phyloP scores from a whole-genome alignment of 768 basidiomycete species.

The Trametes elegans region DNA sequence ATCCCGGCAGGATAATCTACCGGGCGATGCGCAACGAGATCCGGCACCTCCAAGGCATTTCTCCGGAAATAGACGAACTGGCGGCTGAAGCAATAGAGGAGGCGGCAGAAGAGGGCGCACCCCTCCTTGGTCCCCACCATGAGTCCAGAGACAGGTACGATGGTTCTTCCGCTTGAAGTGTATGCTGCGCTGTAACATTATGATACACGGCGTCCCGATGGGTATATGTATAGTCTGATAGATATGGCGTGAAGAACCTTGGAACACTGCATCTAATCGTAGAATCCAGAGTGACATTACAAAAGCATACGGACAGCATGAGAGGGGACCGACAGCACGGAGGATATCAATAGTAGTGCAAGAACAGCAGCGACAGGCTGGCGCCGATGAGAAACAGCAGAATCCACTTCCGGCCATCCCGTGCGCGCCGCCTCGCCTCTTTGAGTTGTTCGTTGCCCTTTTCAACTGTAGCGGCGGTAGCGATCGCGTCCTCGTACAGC shows the following conservation, averaged over 20 bases:
- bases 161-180: slow-evolving; percentile 10
- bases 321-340: not conserved
- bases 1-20: slow-evolving; percentile 58
- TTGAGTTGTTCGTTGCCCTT: slow-evolving; percentile 89
- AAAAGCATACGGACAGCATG: not conserved
- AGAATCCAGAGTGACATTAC: not conserved
- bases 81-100: slow-evolving; percentile 62
- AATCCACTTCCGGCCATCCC: slow-evolving; percentile 87
- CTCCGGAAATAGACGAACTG: slow-evolving; percentile 49
- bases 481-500: slow-evolving; percentile 91
- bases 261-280: slow-evolving; percentile 4
- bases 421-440: slow-evolving; percentile 83
- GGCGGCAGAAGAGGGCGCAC: slow-evolving; percentile 58
- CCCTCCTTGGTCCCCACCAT: slow-evolving; percentile 40
- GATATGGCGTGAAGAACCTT: slow-evolving; percentile 6
- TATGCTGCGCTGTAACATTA: slow-evolving; percentile 11
- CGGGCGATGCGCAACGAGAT: slow-evolving; percentile 61
- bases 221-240: slow-evolving; percentile 14
- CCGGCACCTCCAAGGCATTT: slow-evolving; percentile 46
- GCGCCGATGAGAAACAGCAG: slow-evolving; percentile 91
- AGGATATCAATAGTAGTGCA: slow-evolving; percentile 75
- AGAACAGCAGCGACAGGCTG: slow-evolving; percentile 85
- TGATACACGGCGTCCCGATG: slow-evolving; percentile 6
- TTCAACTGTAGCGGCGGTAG: slow-evolving; percentile 80
- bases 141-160: slow-evolving; percentile 15